Conservation (phyloP, 306 rosid species). For the Fagus sylvatica region DNA sequence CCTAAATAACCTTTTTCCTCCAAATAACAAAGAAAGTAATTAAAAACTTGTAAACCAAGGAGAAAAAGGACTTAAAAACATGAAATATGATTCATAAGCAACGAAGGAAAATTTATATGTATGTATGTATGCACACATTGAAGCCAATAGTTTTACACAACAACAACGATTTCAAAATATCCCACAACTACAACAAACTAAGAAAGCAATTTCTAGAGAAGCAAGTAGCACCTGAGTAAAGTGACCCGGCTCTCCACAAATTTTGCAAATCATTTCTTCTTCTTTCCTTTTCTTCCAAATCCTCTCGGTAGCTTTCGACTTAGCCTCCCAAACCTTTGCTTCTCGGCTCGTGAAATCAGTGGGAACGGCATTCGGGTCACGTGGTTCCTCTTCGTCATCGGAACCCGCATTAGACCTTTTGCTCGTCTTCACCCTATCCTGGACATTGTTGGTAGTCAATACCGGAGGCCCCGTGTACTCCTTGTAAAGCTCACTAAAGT, state of each 20-base stretch:
- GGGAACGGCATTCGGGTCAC: slow-evolving; percentile 95
- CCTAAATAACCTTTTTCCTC: too few relatives aligned
- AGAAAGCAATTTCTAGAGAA: slow-evolving; percentile 3
- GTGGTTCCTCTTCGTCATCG: slow-evolving; percentile 78
- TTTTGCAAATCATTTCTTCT: slow-evolving; percentile 96
- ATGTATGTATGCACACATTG: not conserved
- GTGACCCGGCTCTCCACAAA: slow-evolving; percentile 95
- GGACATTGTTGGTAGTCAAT: slow-evolving; percentile 42
- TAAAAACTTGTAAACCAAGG: too few relatives aligned
- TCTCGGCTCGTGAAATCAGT: slow-evolving; percentile 98
- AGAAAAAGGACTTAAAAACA: too few relatives aligned
- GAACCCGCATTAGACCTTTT: slow-evolving; percentile 84
- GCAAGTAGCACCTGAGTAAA: slow-evolving; percentile 78
- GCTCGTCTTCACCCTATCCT: slow-evolving; percentile 54
- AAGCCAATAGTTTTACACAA: not conserved
- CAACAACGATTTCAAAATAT: not conserved
- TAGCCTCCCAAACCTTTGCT: slow-evolving; percentile 99
- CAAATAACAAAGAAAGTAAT: too few relatives aligned
- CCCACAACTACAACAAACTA: not conserved
- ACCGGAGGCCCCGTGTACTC: slow-evolving; percentile 93
- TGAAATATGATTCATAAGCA: too few relatives aligned
- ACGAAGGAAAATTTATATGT: too few relatives aligned
- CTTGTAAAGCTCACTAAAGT: slow-evolving; percentile 87
- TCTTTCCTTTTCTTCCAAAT: slow-evolving; percentile 99
- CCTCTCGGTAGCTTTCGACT: slow-evolving; percentile 98